Evolutionary conservation across 805 yeast genomes (phyloP).

Genomic region (Citeromyces matritensis): DNA sequence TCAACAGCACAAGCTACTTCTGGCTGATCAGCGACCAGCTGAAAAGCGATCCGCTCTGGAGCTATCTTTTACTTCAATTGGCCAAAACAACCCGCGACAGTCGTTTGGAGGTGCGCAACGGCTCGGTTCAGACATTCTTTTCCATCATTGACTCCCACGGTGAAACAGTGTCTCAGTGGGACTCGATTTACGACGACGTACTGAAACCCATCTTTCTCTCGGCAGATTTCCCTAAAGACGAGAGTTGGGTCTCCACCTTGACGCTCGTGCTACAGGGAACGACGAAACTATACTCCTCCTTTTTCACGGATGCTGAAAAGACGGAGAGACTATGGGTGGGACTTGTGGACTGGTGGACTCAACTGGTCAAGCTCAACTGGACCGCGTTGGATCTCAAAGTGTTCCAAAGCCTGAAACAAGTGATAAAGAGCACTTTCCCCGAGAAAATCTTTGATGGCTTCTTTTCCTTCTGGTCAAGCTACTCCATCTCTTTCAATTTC

Average conservation of each 20-base stretch:
- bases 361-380: slow-evolving; percentile 21
- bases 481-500: slow-evolving; percentile 27
- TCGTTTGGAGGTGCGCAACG: slow-evolving; percentile 75
- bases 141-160: slow-evolving; percentile 69
- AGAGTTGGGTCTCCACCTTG: slow-evolving; percentile 47
- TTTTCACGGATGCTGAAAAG: slow-evolving; percentile 17
- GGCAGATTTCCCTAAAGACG: slow-evolving; percentile 3
- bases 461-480: slow-evolving; percentile 34
- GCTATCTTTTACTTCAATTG: slow-evolving; percentile 44
- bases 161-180: slow-evolving; percentile 45
- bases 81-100: slow-evolving; percentile 49
- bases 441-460: slow-evolving; percentile 18
- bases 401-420: slow-evolving; percentile 28
- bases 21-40: slow-evolving; percentile 83
- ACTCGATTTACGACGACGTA: slow-evolving; percentile 46
- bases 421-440: slow-evolving; percentile 10
- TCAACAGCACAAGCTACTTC: slow-evolving; percentile 81
- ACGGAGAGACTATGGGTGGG: slow-evolving; percentile 28
- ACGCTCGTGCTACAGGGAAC: slow-evolving; percentile 51
- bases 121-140: slow-evolving; percentile 80
- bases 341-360: slow-evolving; percentile 31
- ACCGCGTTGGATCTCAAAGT: slow-evolving; percentile 39
- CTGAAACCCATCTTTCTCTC: slow-evolving; percentile 32
- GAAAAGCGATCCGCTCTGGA: slow-evolving; percentile 31
- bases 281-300: slow-evolving; percentile 41